Evolutionary conservation across 345 rosid genomes (phyloP).

Genomic region (Arabis hirsuta): DNA sequence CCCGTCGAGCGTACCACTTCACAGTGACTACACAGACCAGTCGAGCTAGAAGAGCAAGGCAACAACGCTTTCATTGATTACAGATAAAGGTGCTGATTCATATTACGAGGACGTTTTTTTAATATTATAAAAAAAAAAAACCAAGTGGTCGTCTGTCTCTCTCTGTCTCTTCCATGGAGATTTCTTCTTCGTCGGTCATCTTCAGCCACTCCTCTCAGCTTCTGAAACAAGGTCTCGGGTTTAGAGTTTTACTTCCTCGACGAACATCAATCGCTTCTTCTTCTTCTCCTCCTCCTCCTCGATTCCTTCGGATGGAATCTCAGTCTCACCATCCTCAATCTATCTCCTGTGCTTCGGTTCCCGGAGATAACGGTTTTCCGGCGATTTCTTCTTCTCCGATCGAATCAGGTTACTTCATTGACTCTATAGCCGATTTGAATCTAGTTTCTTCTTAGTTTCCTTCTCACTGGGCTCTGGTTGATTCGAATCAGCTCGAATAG

Average conservation of each 20-base stretch:
- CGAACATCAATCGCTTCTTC: not conserved
- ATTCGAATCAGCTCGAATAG: constrained; percentile 52
- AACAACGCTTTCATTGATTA: too few species aligned
- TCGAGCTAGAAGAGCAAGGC: not conserved
- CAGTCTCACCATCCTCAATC: constrained; percentile 22
- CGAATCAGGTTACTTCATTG: constrained; percentile 17
- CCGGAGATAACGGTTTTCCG: constrained; percentile 29
- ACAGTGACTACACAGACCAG: not conserved
- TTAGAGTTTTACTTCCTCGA: not conserved
- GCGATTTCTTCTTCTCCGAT: constrained; percentile 19
- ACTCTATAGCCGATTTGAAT: not conserved
- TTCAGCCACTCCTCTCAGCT: constrained; percentile 12
- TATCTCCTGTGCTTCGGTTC: constrained; percentile 26
- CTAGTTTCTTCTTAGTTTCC: not conserved
- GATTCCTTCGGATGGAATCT: constrained; percentile 24
- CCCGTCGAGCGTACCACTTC: not conserved
- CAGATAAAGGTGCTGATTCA: not conserved
- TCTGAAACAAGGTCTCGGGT: constrained; percentile 8
- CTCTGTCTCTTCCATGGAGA: constrained; percentile 13
- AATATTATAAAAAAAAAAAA: too few species aligned
- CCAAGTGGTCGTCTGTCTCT: not conserved
- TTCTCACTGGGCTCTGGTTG: not conserved
- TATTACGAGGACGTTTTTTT: not conserved
- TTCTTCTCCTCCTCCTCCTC: constrained; percentile 3
- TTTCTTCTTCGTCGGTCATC: constrained; percentile 30